phyloP scores from a whole-genome alignment of 148 eudicot species.

The Spergularia bocconei region DNA sequence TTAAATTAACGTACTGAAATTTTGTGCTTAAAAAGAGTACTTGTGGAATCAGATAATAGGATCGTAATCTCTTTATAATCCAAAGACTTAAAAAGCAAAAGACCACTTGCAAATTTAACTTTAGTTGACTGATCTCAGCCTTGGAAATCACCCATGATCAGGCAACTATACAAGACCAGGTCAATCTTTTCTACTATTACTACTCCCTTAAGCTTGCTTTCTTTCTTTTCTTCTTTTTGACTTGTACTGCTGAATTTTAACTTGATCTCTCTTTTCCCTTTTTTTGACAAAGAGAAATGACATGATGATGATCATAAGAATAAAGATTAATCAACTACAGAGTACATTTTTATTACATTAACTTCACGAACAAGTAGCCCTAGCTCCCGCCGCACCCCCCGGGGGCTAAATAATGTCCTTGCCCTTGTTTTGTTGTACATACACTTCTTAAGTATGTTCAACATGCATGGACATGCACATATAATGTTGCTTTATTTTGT shows the following conservation, averaged over 20 bases:
- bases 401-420: constrained; percentile 17
- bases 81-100: constrained; percentile 17
- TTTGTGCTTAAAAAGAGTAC: not conserved
- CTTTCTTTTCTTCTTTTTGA: constrained; percentile 16
- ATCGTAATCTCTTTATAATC: constrained; percentile 14
- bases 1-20: not conserved
- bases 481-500: no score
- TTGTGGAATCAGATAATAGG: constrained; percentile 18
- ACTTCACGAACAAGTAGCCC: no score
- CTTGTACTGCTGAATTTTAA: not conserved
- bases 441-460: not conserved
- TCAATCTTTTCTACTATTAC: constrained; percentile 27
- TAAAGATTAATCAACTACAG: not conserved
- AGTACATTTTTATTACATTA: no score
- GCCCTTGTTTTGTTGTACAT: not conserved
- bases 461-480: not conserved
- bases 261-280: not conserved
- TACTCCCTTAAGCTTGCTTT: not conserved
- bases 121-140: constrained; percentile 28
- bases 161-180: constrained; percentile 20
- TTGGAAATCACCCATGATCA: constrained; percentile 9
- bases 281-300: no score
- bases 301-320: not conserved
- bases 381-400: not conserved
- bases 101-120: constrained; percentile 14